These are phyloP conservation scores for Hericium rajendrae DNA, from an alignment of 768 basidiomycete genomes.

Conservation along the genomic window DNA sequence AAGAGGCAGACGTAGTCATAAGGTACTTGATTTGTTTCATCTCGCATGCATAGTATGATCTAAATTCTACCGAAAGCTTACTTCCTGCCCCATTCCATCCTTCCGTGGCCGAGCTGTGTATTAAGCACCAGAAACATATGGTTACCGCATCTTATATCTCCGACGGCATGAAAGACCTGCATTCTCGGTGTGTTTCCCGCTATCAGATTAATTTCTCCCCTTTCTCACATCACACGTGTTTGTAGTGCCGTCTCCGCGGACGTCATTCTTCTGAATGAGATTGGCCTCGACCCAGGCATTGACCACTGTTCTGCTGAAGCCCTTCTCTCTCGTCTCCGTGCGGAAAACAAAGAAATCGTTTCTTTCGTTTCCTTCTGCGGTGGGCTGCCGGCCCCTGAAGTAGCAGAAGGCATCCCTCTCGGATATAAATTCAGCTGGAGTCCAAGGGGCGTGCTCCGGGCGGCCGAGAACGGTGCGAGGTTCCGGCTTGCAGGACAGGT, in stretches of 20 bases:
- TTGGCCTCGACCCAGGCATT: slow-evolving; percentile 83
- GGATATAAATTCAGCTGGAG: slow-evolving; percentile 96
- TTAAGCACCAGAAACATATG: slow-evolving; percentile 60
- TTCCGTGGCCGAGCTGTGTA: slow-evolving; percentile 61
- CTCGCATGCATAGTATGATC: neutral
- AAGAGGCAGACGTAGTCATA: slow-evolving; percentile 67
- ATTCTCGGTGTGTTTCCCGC: slow-evolving; percentile 39
- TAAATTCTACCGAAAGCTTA: slow-evolving; percentile 38
- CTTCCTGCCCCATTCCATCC: slow-evolving; percentile 73
- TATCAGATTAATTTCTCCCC: slow-evolving; percentile 15
- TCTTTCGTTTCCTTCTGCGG: slow-evolving; percentile 91
- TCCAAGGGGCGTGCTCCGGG: slow-evolving; percentile 76
- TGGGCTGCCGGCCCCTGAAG: slow-evolving; percentile 76
- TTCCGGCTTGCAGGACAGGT: slow-evolving; percentile 56
- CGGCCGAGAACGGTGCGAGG: slow-evolving; percentile 62
- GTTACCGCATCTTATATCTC: slow-evolving; percentile 91
- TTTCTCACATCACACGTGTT: too few relatives aligned
- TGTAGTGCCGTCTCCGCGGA: slow-evolving; percentile 39
- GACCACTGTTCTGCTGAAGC: slow-evolving; percentile 83
- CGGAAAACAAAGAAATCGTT: slow-evolving; percentile 43
- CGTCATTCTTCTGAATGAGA: slow-evolving; percentile 79
- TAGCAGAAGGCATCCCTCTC: slow-evolving; percentile 49
- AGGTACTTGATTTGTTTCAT: slow-evolving; percentile 41
- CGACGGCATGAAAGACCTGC: slow-evolving; percentile 57
- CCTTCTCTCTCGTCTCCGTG: slow-evolving; percentile 43